Percentiles rank a stretch among this genome's conserved stretches.
Conservation (phyloP, 2,329 filamentous ascomycete genomes). For the Monilinia fructigena region DNA sequence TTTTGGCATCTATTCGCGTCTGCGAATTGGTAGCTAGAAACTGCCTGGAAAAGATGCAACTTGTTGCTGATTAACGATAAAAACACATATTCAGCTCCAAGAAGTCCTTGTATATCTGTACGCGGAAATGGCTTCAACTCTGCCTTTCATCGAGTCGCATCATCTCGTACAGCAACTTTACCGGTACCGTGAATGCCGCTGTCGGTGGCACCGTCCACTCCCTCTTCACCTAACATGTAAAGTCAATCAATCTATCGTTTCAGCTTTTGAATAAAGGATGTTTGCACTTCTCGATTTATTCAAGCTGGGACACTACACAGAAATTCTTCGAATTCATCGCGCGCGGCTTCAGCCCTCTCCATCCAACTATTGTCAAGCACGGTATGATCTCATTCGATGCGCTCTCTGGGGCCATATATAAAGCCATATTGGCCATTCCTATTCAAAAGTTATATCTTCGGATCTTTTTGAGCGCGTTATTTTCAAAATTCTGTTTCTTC, state of each 20-base stretch:
- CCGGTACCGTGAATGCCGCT: background rate
- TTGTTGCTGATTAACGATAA: too few relatives aligned
- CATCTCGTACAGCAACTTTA: too few relatives aligned
- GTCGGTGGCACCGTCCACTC: too few relatives aligned
- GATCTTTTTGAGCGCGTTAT: background rate
- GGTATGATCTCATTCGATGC: background rate
- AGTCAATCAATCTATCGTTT: background rate
- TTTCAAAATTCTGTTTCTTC: background rate
- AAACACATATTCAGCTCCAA: background rate
- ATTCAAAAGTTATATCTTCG: background rate
- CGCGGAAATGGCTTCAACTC: background rate
- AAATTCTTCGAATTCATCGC: background rate
- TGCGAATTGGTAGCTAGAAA: background rate
- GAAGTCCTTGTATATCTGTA: background rate
- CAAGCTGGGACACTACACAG: background rate
- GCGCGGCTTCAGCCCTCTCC: background rate
- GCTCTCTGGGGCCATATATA: background rate
- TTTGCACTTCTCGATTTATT: background rate
- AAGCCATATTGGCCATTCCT: background rate
- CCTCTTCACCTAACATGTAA: too few relatives aligned
- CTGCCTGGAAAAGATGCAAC: background rate
- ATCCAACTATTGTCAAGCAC: background rate
- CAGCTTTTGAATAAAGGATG: background rate
- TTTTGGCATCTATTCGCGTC: background rate
- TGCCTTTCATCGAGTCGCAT: background rate